Percentiles rank a stretch among this genome's conserved stretches.
Conservation (phyloP, 345 rosid genomes). For the Zanthoxylum bungeanum region DNA sequence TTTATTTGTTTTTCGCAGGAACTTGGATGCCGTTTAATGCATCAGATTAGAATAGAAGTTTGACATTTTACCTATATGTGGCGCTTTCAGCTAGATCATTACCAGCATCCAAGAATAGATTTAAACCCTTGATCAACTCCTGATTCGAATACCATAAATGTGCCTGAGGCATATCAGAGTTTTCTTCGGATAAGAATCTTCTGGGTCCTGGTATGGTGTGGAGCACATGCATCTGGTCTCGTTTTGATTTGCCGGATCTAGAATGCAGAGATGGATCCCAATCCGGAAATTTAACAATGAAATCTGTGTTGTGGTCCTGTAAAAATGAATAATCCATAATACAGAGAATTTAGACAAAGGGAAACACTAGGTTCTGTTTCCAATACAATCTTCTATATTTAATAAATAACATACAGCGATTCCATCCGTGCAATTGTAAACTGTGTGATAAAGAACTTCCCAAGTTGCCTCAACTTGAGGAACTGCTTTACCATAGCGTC, state of each 20-base stretch:
- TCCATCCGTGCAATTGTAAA: slow-evolving; percentile 86
- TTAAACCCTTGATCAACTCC: slow-evolving; percentile 58
- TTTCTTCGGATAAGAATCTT: slow-evolving; percentile 54
- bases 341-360: not conserved
- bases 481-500: slow-evolving; percentile 82
- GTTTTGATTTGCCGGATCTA: slow-evolving; percentile 25
- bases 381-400: not conserved
- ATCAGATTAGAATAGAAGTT: not conserved
- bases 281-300: slow-evolving; percentile 85
- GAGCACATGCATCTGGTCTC: slow-evolving; percentile 27
- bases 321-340: slow-evolving; percentile 17
- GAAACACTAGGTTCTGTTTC: not conserved
- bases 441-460: slow-evolving; percentile 73
- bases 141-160: slow-evolving; percentile 83
- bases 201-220: slow-evolving; percentile 29
- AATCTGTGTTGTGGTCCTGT: slow-evolving; percentile 94
- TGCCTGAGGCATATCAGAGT: slow-evolving; percentile 55
- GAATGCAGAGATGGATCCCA: slow-evolving; percentile 67
- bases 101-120: slow-evolving; percentile 70
- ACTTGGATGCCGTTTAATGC: not conserved
- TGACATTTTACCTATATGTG: slow-evolving; percentile 61
- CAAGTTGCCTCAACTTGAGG: slow-evolving; percentile 61
- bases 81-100: slow-evolving; percentile 55
- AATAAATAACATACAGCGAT: slow-evolving; percentile 57
- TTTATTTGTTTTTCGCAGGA: not conserved